Percentiles rank a stretch among this genome's conserved stretches.
phyloP scores from a whole-genome alignment of 441 rosid species.

The Gossypium schwendimanii region DNA sequence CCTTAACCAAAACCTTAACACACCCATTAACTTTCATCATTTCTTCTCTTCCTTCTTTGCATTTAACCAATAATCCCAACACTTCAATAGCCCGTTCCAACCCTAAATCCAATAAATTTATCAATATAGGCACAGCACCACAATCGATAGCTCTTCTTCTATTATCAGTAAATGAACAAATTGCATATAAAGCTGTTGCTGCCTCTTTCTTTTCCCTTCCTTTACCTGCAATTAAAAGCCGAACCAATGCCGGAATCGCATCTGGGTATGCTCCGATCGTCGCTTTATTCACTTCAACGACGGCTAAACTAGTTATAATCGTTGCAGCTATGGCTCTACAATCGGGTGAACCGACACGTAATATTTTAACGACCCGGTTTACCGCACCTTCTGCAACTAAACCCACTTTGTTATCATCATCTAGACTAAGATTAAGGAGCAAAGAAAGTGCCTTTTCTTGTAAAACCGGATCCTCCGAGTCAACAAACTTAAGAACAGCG shows the following conservation, averaged over 20 bases:
- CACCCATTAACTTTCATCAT: slow-evolving; percentile 49
- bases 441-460: slow-evolving; percentile 67
- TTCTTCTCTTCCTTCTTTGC: slow-evolving; percentile 77
- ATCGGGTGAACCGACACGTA: slow-evolving; percentile 48
- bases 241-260: slow-evolving; percentile 53
- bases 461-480: slow-evolving; percentile 35
- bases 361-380: slow-evolving; percentile 41
- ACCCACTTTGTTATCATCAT: slow-evolving; percentile 87
- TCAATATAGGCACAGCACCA: slow-evolving; percentile 66
- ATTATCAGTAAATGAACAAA: slow-evolving; percentile 69
- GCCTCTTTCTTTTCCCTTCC: slow-evolving; percentile 79
- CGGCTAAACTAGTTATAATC: slow-evolving; percentile 75
- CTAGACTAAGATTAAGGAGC: slow-evolving; percentile 71
- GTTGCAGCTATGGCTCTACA: slow-evolving; percentile 80
- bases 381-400: slow-evolving; percentile 86
- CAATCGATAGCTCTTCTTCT: slow-evolving; percentile 54
- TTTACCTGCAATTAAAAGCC: slow-evolving; percentile 49
- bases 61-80: slow-evolving; percentile 70
- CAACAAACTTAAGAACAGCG: slow-evolving; percentile 55
- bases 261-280: slow-evolving; percentile 69
- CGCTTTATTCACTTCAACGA: slow-evolving; percentile 88
- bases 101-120: slow-evolving; percentile 45
- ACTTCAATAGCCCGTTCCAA: slow-evolving; percentile 82
- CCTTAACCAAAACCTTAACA: slow-evolving; percentile 50
- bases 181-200: slow-evolving; percentile 71